These are phyloP conservation scores for Clavaria fumosa DNA, from an alignment of 768 basidiomycete genomes.

Conservation along the genomic window DNA sequence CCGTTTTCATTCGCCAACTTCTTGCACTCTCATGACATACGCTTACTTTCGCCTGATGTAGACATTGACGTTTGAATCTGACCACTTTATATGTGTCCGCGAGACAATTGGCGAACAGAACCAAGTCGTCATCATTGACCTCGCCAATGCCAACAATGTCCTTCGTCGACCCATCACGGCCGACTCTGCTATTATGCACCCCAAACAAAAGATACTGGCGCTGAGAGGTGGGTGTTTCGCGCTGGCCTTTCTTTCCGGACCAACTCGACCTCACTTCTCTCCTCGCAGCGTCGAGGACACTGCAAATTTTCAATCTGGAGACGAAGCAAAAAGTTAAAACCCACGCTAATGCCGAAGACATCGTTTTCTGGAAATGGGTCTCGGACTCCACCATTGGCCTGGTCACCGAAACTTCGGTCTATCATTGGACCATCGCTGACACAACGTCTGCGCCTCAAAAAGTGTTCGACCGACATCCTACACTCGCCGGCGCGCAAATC, in stretches of 20 bases:
- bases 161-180: constrained; percentile 90
- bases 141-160: constrained; percentile 94
- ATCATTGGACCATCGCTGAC: constrained; percentile 77
- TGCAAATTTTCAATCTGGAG: constrained; percentile 97
- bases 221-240: constrained; percentile 54
- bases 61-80: constrained; percentile 92
- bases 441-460: constrained; percentile 71
- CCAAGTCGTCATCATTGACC: constrained; percentile 98
- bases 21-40: constrained; percentile 18
- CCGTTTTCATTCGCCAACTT: no score
- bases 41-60: constrained; percentile 17
- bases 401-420: constrained; percentile 88
- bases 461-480: constrained; percentile 91
- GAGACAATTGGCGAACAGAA: constrained; percentile 92
- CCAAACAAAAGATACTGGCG: constrained; percentile 89
- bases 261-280: constrained; percentile 9
- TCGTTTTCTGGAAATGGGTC: constrained; percentile 99
- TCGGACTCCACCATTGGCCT: constrained; percentile 82
- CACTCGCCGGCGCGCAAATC: constrained; percentile 89
- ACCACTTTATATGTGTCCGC: constrained; percentile 95
- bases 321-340: constrained; percentile 97
- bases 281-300: constrained; percentile 81
- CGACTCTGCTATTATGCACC: constrained; percentile 99
- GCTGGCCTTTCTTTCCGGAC: background rate
- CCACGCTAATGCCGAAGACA: constrained; percentile 83